Evolutionary conservation across 345 rosid genomes (phyloP).

Genomic region (Rhodomyrtus tomentosa): DNA sequence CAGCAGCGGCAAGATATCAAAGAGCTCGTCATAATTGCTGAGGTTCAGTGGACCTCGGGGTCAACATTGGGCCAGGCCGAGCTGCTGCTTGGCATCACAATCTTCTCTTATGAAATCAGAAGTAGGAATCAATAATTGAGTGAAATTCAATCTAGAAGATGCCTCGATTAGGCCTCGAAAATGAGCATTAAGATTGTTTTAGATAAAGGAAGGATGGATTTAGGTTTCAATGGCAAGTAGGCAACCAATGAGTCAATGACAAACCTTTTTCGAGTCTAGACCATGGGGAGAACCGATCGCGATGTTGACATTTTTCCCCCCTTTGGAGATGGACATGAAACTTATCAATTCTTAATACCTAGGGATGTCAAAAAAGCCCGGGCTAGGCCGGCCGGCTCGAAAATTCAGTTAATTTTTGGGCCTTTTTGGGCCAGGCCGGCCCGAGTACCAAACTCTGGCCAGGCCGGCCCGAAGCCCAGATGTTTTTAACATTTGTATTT

Average conservation of each 20-base stretch:
- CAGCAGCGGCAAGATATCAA: neutral
- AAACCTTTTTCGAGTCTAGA: neutral
- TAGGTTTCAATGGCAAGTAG: too few relatives aligned
- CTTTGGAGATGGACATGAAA: neutral
- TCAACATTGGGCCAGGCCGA: neutral
- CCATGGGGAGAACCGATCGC: fast-evolving
- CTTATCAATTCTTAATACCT: neutral
- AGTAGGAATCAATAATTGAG: neutral
- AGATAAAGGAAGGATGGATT: neutral
- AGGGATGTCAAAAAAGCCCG: too few relatives aligned
- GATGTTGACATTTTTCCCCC: neutral
- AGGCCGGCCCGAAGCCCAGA: too few relatives aligned
- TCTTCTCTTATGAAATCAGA: neutral
- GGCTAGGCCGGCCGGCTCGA: too few relatives aligned
- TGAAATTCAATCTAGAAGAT: neutral
- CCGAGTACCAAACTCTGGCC: too few relatives aligned
- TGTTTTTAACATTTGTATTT: too few relatives aligned
- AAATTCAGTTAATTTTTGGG: too few relatives aligned
- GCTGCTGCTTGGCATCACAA: neutral
- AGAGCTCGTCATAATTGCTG: neutral
- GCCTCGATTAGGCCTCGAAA: neutral
- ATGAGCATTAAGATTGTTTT: neutral
- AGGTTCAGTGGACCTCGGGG: neutral
- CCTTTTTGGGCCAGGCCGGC: too few relatives aligned
- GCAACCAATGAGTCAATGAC: neutral